Conservation (phyloP, 2,329 filamentous ascomycete species). For the Sporothrix variecibatus region DNA sequence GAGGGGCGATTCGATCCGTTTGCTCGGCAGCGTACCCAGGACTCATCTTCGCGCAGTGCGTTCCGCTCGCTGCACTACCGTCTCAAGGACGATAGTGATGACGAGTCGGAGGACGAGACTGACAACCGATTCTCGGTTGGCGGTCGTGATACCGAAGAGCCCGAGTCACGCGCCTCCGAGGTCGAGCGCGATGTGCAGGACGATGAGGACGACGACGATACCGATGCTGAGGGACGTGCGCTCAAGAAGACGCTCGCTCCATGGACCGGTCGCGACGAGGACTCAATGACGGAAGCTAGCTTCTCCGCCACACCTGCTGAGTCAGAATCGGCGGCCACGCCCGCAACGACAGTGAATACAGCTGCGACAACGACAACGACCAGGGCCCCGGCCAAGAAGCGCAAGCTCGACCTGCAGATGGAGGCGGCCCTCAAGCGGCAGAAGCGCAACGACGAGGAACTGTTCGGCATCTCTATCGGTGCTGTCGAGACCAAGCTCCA, state of each 20-base stretch:
- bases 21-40: constrained; percentile 56
- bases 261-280: constrained; percentile 58
- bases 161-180: constrained; percentile 58
- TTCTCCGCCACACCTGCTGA: constrained; percentile 46
- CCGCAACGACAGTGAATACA: constrained; percentile 2
- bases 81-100: constrained; percentile 70
- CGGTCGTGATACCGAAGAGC: constrained; percentile 66
- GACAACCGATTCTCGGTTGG: constrained; percentile 44
- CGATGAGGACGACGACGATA: constrained; percentile 50
- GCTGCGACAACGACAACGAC: neutral
- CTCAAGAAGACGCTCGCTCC: constrained; percentile 55
- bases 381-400: constrained; percentile 60
- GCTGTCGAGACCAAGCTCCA: constrained; percentile 54
- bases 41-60: constrained; percentile 55
- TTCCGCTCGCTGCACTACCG: constrained; percentile 82
- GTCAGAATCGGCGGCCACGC: neutral
- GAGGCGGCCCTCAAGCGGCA: constrained; percentile 73
- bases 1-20: constrained; percentile 68
- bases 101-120: constrained; percentile 85
- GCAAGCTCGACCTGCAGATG: constrained; percentile 71
- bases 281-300: constrained; percentile 72
- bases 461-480: constrained; percentile 66
- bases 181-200: constrained; percentile 20
- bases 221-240: constrained; percentile 69
- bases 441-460: constrained; percentile 77